These are phyloP conservation scores for Neurospora sp. DNA, from an alignment of 495 filamentous ascomycete species.

Conservation along the genomic window DNA sequence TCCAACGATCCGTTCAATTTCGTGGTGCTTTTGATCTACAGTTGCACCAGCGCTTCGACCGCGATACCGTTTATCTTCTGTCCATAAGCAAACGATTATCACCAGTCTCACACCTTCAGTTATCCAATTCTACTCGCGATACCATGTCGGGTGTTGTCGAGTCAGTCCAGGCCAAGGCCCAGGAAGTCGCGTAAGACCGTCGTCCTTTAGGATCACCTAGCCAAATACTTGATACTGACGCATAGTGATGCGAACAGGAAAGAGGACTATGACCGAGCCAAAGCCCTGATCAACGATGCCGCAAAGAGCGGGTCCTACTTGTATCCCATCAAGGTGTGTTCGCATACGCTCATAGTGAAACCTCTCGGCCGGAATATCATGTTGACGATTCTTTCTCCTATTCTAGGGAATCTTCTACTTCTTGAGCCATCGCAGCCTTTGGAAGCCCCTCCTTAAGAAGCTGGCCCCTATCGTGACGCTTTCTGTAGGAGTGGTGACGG, in stretches of 20 bases:
- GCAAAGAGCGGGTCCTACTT: slow-evolving; percentile 66
- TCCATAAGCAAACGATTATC: background rate
- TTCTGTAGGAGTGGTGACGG: slow-evolving; percentile 52
- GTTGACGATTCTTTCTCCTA: background rate
- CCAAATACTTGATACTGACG: background rate
- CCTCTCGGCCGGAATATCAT: background rate
- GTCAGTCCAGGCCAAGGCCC: slow-evolving; percentile 31
- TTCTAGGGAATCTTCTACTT: slow-evolving; percentile 65
- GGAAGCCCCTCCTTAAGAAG: slow-evolving; percentile 59
- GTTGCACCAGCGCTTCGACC: background rate
- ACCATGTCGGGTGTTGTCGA: slow-evolving; percentile 11
- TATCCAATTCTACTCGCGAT: background rate
- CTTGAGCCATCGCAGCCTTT: slow-evolving; percentile 48
- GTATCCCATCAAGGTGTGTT: slow-evolving; percentile 68
- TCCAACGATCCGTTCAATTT: background rate
- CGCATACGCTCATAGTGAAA: background rate
- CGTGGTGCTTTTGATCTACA: background rate
- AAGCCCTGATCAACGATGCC: slow-evolving; percentile 47
- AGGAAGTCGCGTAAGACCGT: slow-evolving; percentile 38
- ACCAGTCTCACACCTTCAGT: background rate
- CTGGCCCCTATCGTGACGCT: slow-evolving; percentile 60
- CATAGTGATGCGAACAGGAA: slow-evolving; percentile 19
- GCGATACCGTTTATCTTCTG: background rate
- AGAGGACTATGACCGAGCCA: slow-evolving; percentile 48
- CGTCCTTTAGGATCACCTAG: background rate